A percentile compares a stretch with the other conserved stretches of the same genome.
Evolutionary conservation across 148 eudicot species (phyloP).

Genomic region (Persicaria maculosa): DNA sequence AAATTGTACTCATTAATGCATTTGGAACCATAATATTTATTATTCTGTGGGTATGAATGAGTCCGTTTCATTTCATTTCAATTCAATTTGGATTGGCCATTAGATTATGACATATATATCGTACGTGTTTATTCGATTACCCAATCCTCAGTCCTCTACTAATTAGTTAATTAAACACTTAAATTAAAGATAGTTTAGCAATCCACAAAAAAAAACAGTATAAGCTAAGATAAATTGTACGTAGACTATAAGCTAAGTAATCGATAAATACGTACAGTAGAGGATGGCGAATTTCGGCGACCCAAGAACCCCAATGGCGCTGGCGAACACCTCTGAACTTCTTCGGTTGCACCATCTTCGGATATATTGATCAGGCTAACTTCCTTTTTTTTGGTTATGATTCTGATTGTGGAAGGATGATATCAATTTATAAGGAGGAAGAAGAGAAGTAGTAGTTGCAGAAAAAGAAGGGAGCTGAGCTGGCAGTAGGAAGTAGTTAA

Average conservation of each 20-base stretch:
- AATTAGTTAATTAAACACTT: too few species aligned
- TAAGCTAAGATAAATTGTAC: too few species aligned
- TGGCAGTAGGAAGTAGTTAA: neutral
- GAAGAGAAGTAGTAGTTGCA: neutral
- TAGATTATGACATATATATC: too few species aligned
- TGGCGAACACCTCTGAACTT: constrained; percentile 45
- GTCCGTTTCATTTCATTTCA: neutral
- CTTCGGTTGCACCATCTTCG: constrained; percentile 25
- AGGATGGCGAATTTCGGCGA: constrained; percentile 47
- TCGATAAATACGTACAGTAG: constrained; percentile 26
- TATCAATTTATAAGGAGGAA: constrained; percentile 7
- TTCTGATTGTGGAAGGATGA: neutral
- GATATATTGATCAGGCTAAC: neutral
- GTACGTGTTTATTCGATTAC: too few species aligned
- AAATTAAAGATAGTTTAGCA: too few species aligned
- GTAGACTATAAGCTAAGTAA: neutral
- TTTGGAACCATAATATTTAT: neutral
- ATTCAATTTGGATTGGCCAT: too few species aligned
- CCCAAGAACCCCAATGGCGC: constrained; percentile 56
- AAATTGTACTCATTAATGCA: neutral
- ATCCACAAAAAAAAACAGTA: too few species aligned
- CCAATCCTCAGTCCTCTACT: too few species aligned
- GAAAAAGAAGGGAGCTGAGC: neutral
- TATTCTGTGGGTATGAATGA: neutral
- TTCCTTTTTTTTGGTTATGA: neutral